These are phyloP conservation scores for Fusarium beomiforme DNA, from an alignment of 2,329 filamentous ascomycete species.

Conservation along the genomic window DNA sequence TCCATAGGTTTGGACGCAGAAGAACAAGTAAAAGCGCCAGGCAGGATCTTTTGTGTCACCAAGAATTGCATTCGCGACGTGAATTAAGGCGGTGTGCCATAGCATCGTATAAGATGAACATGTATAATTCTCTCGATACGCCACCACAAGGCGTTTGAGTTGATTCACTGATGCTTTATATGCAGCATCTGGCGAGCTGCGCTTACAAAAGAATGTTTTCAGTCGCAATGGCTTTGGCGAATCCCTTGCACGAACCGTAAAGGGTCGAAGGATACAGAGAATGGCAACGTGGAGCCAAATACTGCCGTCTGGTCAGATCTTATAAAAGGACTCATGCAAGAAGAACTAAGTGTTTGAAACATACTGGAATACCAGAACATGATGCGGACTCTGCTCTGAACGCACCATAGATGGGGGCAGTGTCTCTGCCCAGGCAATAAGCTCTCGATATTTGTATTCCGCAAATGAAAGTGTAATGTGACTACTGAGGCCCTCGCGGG, in stretches of 20 bases:
- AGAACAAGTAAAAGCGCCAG: constrained; percentile 50
- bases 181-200: constrained; percentile 43
- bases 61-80: constrained; percentile 52
- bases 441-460: constrained; percentile 52
- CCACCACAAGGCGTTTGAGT: constrained; percentile 51
- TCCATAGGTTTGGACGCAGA: constrained; percentile 53
- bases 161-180: constrained; percentile 50
- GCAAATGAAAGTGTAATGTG: constrained; percentile 40
- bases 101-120: constrained; percentile 51
- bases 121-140: constrained; percentile 47
- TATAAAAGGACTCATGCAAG: neutral
- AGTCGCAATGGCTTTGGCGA: neutral
- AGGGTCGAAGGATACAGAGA: constrained; percentile 49
- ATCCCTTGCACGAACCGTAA: constrained; percentile 10
- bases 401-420: constrained; percentile 44
- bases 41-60: constrained; percentile 42
- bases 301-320: constrained; percentile 37
- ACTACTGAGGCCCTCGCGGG: constrained; percentile 1
- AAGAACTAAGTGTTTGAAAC: constrained; percentile 10
- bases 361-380: constrained; percentile 52
- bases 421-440: constrained; percentile 51
- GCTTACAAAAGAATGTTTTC: constrained; percentile 45
- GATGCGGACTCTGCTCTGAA: constrained; percentile 43
- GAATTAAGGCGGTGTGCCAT: constrained; percentile 54
- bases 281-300: constrained; percentile 54